These are phyloP conservation scores for Cicer pinnatifidum DNA, from an alignment of 306 rosid species.

Conservation along the genomic window DNA sequence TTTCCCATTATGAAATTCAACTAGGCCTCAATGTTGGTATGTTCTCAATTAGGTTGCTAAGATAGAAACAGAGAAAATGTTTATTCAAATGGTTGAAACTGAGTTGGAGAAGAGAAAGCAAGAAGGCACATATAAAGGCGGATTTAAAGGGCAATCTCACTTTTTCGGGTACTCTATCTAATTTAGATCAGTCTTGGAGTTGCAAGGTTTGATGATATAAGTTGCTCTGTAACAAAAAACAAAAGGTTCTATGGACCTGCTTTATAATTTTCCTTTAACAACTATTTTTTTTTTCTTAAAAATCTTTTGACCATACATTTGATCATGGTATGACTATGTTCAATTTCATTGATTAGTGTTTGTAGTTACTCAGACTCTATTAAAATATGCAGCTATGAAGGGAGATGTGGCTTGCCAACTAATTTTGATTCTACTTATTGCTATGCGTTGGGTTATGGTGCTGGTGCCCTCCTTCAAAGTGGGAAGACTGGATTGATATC, in stretches of 20 bases:
- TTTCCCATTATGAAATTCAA: constrained; percentile 27
- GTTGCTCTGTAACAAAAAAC: constrained; percentile 4
- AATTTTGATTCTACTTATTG: constrained; percentile 93
- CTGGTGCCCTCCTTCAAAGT: constrained; percentile 90
- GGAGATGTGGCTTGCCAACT: constrained; percentile 96
- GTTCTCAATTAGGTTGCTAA: constrained; percentile 75
- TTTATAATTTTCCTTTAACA: constrained; percentile 8
- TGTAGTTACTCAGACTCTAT: constrained; percentile 34
- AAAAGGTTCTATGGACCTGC: not conserved
- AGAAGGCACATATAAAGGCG: constrained; percentile 66
- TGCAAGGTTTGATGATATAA: constrained; percentile 32
- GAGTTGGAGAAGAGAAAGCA: constrained; percentile 90
- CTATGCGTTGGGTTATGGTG: constrained; percentile 94
- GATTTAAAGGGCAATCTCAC: constrained; percentile 89
- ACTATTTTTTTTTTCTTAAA: not conserved
- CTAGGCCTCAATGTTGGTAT: constrained; percentile 37
- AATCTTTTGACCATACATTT: constrained; percentile 18
- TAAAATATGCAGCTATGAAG: constrained; percentile 76
- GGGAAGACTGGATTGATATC: constrained; percentile 96
- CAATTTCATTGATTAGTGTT: constrained; percentile 20
- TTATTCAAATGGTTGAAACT: constrained; percentile 96
- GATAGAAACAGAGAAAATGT: constrained; percentile 99
- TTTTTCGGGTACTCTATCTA: constrained; percentile 82
- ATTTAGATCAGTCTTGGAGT: constrained; percentile 32
- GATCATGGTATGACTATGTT: constrained; percentile 22